Percentiles rank a stretch among this genome's conserved stretches.
Evolutionary conservation across 2,329 filamentous ascomycete genomes (phyloP).

Genomic region (Fusarium paranaense): DNA sequence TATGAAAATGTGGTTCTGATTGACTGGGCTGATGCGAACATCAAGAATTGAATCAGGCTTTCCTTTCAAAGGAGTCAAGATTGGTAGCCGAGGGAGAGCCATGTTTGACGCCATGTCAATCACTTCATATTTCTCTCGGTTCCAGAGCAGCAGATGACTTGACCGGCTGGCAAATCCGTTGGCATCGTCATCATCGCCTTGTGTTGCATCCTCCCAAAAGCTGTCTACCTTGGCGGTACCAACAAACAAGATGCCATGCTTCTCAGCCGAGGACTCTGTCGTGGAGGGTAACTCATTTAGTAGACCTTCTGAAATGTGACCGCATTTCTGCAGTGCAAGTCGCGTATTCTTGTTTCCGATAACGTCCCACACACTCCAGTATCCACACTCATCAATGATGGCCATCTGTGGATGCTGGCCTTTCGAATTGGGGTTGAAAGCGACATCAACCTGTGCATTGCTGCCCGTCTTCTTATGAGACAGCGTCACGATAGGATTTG

Average conservation of each 20-base stretch:
- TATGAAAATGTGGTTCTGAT: constrained; percentile 65
- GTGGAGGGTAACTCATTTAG: constrained; percentile 48
- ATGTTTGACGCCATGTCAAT: constrained; percentile 52
- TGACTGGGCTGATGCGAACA: constrained; percentile 59
- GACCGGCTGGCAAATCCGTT: constrained; percentile 22
- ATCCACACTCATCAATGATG: constrained; percentile 72
- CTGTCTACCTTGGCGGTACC: constrained; percentile 44
- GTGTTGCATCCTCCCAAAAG: constrained; percentile 31
- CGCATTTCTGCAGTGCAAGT: constrained; percentile 52
- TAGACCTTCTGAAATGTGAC: constrained; percentile 57
- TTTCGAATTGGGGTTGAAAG: constrained; percentile 67
- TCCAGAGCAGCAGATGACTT: constrained; percentile 52
- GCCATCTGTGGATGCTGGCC: constrained; percentile 70
- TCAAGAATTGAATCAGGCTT: constrained; percentile 64
- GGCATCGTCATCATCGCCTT: constrained; percentile 17
- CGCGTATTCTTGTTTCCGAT: constrained; percentile 51
- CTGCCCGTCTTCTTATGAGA: constrained; percentile 64
- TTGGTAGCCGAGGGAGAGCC: constrained; percentile 43
- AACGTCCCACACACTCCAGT: constrained; percentile 77
- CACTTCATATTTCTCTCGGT: constrained; percentile 48
- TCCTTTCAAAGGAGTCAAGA: constrained; percentile 37
- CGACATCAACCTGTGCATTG: constrained; percentile 68
- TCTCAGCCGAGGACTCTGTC: constrained; percentile 47
- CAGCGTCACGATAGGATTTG: constrained; percentile 67
- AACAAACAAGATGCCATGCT: constrained; percentile 59